Percentiles rank a stretch among this genome's conserved stretches.
Conservation (phyloP, 208 protist genomes). For the Trypanosoma caninum region DNA sequence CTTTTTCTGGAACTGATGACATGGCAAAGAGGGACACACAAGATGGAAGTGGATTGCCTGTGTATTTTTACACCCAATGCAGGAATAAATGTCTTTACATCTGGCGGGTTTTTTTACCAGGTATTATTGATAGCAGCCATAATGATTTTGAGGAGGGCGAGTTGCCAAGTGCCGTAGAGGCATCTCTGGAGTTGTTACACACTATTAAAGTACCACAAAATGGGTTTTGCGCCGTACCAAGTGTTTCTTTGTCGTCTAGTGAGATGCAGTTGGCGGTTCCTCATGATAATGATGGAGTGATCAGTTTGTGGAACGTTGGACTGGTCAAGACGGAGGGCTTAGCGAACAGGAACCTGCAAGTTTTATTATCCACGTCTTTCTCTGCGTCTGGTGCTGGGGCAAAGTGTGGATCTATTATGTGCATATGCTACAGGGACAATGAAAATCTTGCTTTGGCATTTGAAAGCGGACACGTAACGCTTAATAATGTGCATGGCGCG, state of each 20-base stretch:
- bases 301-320: constrained; percentile 40
- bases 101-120: constrained; percentile 26
- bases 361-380: constrained; percentile 32
- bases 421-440: constrained; percentile 40
- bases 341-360: constrained; percentile 13
- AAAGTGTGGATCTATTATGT: constrained; percentile 81
- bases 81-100: constrained; percentile 74
- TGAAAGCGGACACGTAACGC: constrained; percentile 74
- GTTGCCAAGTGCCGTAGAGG: background rate
- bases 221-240: constrained; percentile 58
- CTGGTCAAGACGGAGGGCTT: background rate
- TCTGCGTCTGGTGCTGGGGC: constrained; percentile 31
- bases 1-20: background rate
- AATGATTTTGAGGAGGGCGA: constrained; percentile 1
- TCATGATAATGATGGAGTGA: constrained; percentile 44
- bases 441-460: constrained; percentile 31
- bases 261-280: constrained; percentile 40
- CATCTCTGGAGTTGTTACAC: constrained; percentile 27
- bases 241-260: constrained; percentile 11
- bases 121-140: background rate
- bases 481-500: constrained; percentile 25
- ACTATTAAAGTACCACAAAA: constrained; percentile 61
- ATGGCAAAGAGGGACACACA: background rate
- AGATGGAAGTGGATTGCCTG: background rate
- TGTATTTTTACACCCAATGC: constrained; percentile 74